Percentiles rank a stretch among this genome's conserved stretches.
phyloP scores from a whole-genome alignment of 345 rosid species.

The Abelmoschus esculentus region DNA sequence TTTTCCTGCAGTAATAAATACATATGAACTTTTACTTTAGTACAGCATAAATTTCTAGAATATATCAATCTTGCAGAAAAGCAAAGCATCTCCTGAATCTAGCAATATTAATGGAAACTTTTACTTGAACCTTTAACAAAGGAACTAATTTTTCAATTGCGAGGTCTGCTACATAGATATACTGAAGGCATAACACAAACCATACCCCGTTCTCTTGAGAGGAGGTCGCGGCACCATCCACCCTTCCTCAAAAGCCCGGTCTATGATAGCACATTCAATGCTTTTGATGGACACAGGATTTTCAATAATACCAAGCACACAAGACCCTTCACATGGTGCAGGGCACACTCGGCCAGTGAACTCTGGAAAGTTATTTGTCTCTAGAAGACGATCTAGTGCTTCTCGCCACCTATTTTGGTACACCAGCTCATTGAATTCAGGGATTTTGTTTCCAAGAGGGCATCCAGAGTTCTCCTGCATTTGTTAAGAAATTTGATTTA shows the following conservation, averaged over 20 bases:
- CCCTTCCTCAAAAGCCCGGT: constrained; percentile 95
- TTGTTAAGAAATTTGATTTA: neutral
- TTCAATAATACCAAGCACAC: constrained; percentile 99
- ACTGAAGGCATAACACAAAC: neutral
- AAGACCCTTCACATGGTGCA: constrained; percentile 99
- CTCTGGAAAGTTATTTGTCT: constrained; percentile 98
- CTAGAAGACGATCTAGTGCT: constrained; percentile 89
- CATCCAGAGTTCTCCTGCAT: constrained; percentile 95
- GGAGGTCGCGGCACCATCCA: constrained; percentile 99
- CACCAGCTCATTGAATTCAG: constrained; percentile 95
- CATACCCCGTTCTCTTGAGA: constrained; percentile 76
- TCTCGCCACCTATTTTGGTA: constrained; percentile 98
- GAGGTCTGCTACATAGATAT: too few relatives aligned
- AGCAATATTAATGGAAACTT: neutral
- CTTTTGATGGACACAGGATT: constrained; percentile 95
- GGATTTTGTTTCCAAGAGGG: constrained; percentile 97
- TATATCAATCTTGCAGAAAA: neutral
- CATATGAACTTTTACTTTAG: neutral
- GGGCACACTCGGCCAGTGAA: constrained; percentile 99
- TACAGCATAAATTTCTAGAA: neutral
- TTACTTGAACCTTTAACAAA: neutral
- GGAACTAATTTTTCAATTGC: neutral
- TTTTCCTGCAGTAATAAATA: constrained; percentile 48
- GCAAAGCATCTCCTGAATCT: neutral
- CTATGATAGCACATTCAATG: constrained; percentile 88